A percentile compares a stretch with the other conserved stretches of the same genome.
Conservation (phyloP, 2,329 filamentous ascomycete species). For the Alternaria sp. region DNA sequence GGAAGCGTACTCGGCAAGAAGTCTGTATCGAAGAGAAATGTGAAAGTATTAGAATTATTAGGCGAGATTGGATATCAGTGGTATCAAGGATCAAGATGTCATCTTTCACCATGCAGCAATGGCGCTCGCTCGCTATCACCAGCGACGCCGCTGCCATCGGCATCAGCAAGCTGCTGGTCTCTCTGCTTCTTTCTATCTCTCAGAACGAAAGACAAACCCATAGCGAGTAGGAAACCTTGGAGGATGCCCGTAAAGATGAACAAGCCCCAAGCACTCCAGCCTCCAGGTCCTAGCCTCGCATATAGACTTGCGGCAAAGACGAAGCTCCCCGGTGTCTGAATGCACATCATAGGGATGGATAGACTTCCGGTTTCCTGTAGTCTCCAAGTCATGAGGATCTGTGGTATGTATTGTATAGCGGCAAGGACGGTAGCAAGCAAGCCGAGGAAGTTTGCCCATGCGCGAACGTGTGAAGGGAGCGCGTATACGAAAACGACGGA, state of each 20-base stretch:
- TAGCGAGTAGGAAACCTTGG: conserved; percentile 78
- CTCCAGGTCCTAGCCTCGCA: conserved; percentile 75
- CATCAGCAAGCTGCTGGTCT: conserved; percentile 1
- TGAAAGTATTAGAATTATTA: background rate
- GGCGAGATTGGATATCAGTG: background rate
- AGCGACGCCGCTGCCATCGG: background rate
- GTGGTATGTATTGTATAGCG: conserved; percentile 89
- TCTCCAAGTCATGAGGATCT: conserved; percentile 89
- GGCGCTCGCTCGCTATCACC: conserved; percentile 5
- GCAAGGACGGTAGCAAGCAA: conserved; percentile 79
- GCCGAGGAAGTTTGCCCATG: conserved; percentile 87
- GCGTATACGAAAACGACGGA: conserved; percentile 70
- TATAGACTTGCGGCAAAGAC: conserved; percentile 87
- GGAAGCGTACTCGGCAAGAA: background rate
- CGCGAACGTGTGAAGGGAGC: conserved; percentile 67
- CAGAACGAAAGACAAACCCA: conserved; percentile 81
- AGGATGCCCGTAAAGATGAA: conserved; percentile 84
- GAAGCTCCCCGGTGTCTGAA: conserved; percentile 92
- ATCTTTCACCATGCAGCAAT: conserved; percentile 2
- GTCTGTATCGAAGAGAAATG: background rate
- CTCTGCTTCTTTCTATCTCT: conserved; percentile 44
- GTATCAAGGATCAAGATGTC: background rate
- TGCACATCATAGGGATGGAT: conserved; percentile 97
- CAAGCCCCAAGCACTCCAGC: conserved; percentile 96
- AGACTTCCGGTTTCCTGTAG: conserved; percentile 87